phyloP scores from a whole-genome alignment of 306 rosid species.

The Fagus crenata region DNA sequence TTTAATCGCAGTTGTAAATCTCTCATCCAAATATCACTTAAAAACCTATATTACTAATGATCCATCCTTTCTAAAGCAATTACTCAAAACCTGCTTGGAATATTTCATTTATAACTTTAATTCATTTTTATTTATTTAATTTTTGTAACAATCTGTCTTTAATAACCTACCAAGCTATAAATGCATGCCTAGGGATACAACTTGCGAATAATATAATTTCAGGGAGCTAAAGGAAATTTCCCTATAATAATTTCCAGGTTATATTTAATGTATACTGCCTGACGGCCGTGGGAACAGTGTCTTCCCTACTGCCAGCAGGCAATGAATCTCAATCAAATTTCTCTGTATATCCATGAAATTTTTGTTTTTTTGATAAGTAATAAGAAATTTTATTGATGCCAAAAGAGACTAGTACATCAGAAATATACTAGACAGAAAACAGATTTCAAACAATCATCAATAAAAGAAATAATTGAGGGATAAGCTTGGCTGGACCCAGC shows the following conservation, averaged over 20 bases:
- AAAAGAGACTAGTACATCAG: too few relatives aligned
- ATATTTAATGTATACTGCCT: neutral
- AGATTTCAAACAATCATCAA: too few relatives aligned
- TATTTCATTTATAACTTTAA: neutral
- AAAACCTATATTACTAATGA: neutral
- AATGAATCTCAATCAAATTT: neutral
- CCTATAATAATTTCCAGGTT: neutral
- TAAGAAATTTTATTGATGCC: too few relatives aligned
- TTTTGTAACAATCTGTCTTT: too few relatives aligned
- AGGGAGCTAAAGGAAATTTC: conserved; percentile 12
- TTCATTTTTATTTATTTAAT: too few relatives aligned
- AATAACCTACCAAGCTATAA: neutral
- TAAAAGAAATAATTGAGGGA: too few relatives aligned
- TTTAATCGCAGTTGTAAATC: neutral
- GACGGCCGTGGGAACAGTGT: too few relatives aligned
- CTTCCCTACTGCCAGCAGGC: too few relatives aligned
- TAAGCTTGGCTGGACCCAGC: too few relatives aligned
- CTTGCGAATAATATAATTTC: neutral
- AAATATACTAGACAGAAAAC: too few relatives aligned
- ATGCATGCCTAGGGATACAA: neutral
- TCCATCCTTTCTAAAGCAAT: neutral
- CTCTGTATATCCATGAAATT: neutral
- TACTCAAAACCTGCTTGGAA: neutral
- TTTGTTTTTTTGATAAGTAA: neutral
- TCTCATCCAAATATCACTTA: neutral